Percentiles rank a stretch among this genome's conserved stretches.
Conservation (phyloP, 73 alveolate genomes). For the Vitrella brassicaformis region DNA sequence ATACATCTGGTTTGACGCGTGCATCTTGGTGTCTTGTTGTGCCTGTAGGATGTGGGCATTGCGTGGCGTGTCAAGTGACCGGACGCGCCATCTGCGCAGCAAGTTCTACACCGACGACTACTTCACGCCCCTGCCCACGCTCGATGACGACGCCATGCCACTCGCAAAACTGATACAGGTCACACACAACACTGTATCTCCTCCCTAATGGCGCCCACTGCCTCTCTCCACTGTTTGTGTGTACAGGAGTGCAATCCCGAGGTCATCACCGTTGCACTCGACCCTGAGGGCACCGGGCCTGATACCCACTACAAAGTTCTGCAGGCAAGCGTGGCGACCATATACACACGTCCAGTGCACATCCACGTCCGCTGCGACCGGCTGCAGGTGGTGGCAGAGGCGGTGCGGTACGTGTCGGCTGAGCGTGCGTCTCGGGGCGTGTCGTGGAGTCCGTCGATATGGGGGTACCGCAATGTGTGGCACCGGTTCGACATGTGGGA, state of each 20-base stretch:
- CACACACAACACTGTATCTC: neutral
- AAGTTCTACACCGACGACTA: conserved; percentile 23
- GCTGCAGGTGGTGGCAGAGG: neutral
- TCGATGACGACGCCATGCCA: conserved; percentile 23
- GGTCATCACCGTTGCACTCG: conserved; percentile 24
- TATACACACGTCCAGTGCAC: no score
- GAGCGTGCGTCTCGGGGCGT: neutral
- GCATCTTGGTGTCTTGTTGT: no score
- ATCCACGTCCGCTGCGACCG: no score
- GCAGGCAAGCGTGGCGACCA: no score
- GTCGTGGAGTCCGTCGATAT: neutral
- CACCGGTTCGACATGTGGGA: neutral
- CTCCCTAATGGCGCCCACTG: neutral
- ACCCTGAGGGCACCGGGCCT: conserved; percentile 37
- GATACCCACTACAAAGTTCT: conserved; percentile 35
- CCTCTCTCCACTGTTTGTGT: neutral
- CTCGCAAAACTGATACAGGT: neutral
- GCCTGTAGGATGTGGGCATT: no score
- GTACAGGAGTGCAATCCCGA: neutral
- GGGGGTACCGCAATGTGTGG: neutral
- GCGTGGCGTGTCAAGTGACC: no score
- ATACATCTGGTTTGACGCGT: no score
- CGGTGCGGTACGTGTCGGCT: neutral
- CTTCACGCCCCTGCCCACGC: conserved; percentile 36
- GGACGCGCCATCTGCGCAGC: neutral